Conservation (phyloP, 139 green algal species). For the Dunaliella sp. region DNA sequence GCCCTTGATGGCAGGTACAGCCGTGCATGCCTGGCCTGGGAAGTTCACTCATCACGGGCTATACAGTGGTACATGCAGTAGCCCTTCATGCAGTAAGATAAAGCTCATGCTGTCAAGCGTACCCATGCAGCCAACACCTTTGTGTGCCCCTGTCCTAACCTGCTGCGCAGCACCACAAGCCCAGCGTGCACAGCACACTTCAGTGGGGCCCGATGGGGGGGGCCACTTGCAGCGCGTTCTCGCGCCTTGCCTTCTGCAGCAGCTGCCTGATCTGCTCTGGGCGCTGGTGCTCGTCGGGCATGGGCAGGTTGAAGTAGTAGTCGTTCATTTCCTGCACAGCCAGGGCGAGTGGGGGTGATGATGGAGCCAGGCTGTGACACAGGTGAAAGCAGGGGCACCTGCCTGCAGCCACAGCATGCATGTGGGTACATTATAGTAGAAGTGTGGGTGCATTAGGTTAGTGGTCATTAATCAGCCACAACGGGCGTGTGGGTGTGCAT, state of each 20-base stretch:
- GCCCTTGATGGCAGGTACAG: too few relatives aligned
- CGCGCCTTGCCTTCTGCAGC: conserved; percentile 5
- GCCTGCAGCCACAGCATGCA: not conserved
- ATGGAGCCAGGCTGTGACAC: not conserved
- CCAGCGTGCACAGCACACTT: too few relatives aligned
- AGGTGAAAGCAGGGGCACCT: not conserved
- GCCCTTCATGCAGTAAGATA: too few relatives aligned
- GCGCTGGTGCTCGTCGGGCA: conserved; percentile 39
- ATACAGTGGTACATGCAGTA: too few relatives aligned
- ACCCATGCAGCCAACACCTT: too few relatives aligned
- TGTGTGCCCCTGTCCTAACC: too few relatives aligned
- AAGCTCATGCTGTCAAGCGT: too few relatives aligned
- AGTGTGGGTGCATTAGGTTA: not conserved
- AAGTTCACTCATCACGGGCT: too few relatives aligned
- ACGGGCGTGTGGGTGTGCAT: too few relatives aligned
- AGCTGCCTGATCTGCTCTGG: conserved; percentile 33
- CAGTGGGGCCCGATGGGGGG: not conserved
- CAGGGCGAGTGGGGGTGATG: not conserved
- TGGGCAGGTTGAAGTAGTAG: conserved; percentile 43
- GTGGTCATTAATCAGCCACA: too few relatives aligned
- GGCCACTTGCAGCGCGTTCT: not conserved
- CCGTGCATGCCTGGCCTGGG: too few relatives aligned
- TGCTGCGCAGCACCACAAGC: too few relatives aligned
- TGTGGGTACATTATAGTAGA: not conserved
- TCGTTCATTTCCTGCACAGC: conserved; percentile 36